phyloP scores from a whole-genome alignment of 805 yeast species.

The Starmerella khaoyaiensis region DNA sequence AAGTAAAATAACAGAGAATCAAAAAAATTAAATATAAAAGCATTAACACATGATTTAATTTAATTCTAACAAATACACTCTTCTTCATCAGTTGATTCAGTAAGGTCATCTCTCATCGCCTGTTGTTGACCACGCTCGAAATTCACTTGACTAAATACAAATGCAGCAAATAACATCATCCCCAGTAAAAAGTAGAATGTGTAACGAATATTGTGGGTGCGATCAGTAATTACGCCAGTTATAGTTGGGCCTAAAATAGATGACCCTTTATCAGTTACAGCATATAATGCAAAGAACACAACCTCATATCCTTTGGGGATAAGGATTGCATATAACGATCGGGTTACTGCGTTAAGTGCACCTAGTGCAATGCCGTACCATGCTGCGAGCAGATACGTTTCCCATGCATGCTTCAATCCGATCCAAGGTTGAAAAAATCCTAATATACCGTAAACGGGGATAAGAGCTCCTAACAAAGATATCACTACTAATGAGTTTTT shows the following conservation, averaged over 20 bases:
- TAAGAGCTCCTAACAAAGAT: slow-evolving; percentile 42
- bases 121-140: slow-evolving; percentile 50
- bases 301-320: slow-evolving; percentile 68
- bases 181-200: slow-evolving; percentile 52
- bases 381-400: slow-evolving; percentile 53
- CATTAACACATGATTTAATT: too few relatives aligned
- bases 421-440: slow-evolving; percentile 45
- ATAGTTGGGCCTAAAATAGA: slow-evolving; percentile 60
- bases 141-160: slow-evolving; percentile 43
- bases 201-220: slow-evolving; percentile 59
- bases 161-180: slow-evolving; percentile 43
- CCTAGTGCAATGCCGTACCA: slow-evolving; percentile 72
- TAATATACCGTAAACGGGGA: slow-evolving; percentile 58
- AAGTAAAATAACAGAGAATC: too few relatives aligned
- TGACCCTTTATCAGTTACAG: slow-evolving; percentile 71
- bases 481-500: slow-evolving; percentile 40
- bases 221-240: slow-evolving; percentile 60
- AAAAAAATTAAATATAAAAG: too few relatives aligned
- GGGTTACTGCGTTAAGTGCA: slow-evolving; percentile 54
- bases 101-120: too few relatives aligned
- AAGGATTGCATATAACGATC: slow-evolving; percentile 53
- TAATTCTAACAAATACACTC: too few relatives aligned
- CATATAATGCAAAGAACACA: slow-evolving; percentile 59
- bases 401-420: slow-evolving; percentile 52
- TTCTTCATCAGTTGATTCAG: too few relatives aligned